A percentile compares a stretch with the other conserved stretches of the same genome.
Conservation (phyloP, 2,329 filamentous ascomycete species). For the Cladorrhinum sp. region DNA sequence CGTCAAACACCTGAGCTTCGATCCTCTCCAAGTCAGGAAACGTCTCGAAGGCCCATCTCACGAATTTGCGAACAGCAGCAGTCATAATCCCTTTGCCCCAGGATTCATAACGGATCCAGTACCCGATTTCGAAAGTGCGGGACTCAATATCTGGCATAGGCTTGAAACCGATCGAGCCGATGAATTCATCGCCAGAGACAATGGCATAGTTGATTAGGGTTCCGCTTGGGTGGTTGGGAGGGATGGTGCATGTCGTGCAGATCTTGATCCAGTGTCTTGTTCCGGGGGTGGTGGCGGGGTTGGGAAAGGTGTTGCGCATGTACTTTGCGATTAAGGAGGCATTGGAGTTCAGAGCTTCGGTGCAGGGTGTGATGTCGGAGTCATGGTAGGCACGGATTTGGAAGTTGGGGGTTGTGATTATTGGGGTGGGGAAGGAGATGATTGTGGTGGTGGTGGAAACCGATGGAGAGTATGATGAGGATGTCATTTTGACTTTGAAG, state of each 20-base stretch:
- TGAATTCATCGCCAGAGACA: slow-evolving; percentile 35
- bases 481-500: neutral
- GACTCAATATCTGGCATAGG: slow-evolving; percentile 38
- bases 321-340: slow-evolving; percentile 36
- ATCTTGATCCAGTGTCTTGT: slow-evolving; percentile 38
- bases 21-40: slow-evolving; percentile 41
- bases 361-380: slow-evolving; percentile 35
- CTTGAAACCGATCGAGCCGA: slow-evolving; percentile 43
- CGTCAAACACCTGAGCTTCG: slow-evolving; percentile 37
- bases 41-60: slow-evolving; percentile 43
- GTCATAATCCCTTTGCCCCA: slow-evolving; percentile 48
- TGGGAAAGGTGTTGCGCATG: slow-evolving; percentile 46
- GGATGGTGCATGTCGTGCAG: slow-evolving; percentile 10
- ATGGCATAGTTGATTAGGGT: slow-evolving; percentile 29
- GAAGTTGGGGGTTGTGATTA: slow-evolving; percentile 32
- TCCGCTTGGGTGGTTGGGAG: neutral
- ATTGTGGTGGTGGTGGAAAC: slow-evolving; percentile 7
- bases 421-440: slow-evolving; percentile 22
- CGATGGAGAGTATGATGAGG: neutral
- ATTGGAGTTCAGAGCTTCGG: slow-evolving; percentile 37
- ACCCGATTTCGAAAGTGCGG: slow-evolving; percentile 47
- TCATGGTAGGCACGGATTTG: slow-evolving; percentile 40
- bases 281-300: slow-evolving; percentile 42
- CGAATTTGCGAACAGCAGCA: slow-evolving; percentile 39
- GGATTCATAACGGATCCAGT: slow-evolving; percentile 42